Evolutionary conservation across 345 rosid species (phyloP), one percentile per base, ranked within the genome.

Genomic region (Murraya koenigii): DNA sequence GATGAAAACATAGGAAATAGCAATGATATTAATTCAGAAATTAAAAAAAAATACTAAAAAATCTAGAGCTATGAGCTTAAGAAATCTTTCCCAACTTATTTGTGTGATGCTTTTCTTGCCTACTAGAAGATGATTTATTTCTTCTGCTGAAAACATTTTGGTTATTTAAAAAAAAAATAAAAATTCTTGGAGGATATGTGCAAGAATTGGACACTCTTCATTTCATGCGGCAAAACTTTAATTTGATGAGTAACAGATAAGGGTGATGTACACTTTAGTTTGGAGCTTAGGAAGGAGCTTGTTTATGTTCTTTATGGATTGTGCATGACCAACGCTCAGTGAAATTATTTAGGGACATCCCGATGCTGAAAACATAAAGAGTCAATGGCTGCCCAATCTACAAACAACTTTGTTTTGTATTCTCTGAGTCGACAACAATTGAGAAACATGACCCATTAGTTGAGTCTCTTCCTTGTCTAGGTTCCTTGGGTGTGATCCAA

Each of bases 311-410:
- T 76, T 78, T 17, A n/a, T 61, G 39, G 23, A 71, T 56, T 44
- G 23, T 32, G 25, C 26, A 6, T 76, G 28, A 62, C 66, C n/a
- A 63, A 63, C 61, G 19, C 9, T 25, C 6, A 22, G 49, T 65
- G 66, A 39, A 63, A 78, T 60, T 15, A 67, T 14, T 76, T 81
- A 87, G 91, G 95, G 22, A 75, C 84, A 83, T 75, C 88, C 91
- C 8, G 91, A 88, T 71, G 89, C 91, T 65, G 89, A 89, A 71
- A 66, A 72, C 66, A 79, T 88, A 38, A 41, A 85, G 78, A 85
- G 72, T 60, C 55, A 61, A 71, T 74, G 93, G 86, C 75, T 86
- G 90, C 81, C 85, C 89, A 28, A 68, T 89, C 33, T 87, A 89
- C 79, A 78, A 69, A 64, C 87, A 90, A 81, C 87, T 87, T 7